Evolutionary conservation across 2,329 filamentous ascomycete species (phyloP).

Genomic region (Ophiobolus disseminans): DNA sequence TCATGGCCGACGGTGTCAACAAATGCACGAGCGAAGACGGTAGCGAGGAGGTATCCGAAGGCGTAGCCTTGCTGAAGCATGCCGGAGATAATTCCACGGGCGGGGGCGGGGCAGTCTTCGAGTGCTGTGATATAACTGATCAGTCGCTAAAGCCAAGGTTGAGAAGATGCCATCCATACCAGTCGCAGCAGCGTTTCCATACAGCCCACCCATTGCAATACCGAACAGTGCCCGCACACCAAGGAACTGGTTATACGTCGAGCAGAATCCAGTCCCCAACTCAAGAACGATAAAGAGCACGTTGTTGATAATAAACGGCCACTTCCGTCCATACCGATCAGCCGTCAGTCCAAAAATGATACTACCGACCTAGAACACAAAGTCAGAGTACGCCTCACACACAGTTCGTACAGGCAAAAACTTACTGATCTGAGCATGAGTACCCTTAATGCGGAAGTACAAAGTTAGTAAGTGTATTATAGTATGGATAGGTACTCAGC

Average conservation of each 20-base stretch:
- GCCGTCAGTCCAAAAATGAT: slow-evolving; percentile 63
- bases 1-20: slow-evolving; percentile 78
- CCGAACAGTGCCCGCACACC: slow-evolving; percentile 67
- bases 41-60: slow-evolving; percentile 68
- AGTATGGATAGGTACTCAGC: no score
- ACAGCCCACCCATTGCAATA: slow-evolving; percentile 69
- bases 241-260: slow-evolving; percentile 65
- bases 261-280: slow-evolving; percentile 65
- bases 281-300: slow-evolving; percentile 67
- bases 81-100: slow-evolving; percentile 66
- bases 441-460: no score
- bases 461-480: no score
- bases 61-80: slow-evolving; percentile 70
- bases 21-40: slow-evolving; percentile 65
- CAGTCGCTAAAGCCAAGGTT: not conserved
- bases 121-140: slow-evolving; percentile 50
- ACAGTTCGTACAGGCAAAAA: no score
- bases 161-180: slow-evolving; percentile 19
- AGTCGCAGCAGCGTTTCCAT: slow-evolving; percentile 68
- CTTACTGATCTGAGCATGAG: slow-evolving; percentile 68
- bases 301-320: slow-evolving; percentile 66
- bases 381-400: no score
- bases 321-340: slow-evolving; percentile 64
- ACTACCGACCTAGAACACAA: no score
- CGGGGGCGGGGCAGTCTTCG: slow-evolving; percentile 66